These are phyloP conservation scores for Dissoconium aciculare DNA, from an alignment of 2,329 filamentous ascomycete species.

Conservation along the genomic window DNA sequence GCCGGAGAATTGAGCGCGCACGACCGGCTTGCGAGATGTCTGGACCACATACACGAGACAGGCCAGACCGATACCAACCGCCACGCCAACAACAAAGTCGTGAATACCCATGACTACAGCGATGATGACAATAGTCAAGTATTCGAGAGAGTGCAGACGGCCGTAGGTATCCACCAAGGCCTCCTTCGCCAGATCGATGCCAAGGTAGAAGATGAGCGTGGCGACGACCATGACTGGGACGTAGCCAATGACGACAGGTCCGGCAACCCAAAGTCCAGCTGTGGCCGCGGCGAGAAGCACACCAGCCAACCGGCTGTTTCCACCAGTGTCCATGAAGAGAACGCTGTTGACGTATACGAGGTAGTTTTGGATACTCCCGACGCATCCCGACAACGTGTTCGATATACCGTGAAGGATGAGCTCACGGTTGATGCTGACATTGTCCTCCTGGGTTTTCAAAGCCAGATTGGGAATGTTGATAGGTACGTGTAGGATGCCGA, in stretches of 20 bases:
- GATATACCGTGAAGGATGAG: conserved; percentile 85
- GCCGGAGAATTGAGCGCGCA: conserved; percentile 80
- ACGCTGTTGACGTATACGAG: conserved; percentile 94
- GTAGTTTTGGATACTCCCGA: conserved; percentile 88
- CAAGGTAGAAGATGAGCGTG: conserved; percentile 83
- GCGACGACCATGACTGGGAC: conserved; percentile 97
- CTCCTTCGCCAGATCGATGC: conserved; percentile 80
- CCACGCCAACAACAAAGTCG: conserved; percentile 90
- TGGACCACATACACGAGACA: conserved; percentile 86
- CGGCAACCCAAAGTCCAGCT: conserved; percentile 66
- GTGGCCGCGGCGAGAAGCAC: conserved; percentile 71
- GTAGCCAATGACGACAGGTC: conserved; percentile 76
- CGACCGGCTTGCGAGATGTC: conserved; percentile 75
- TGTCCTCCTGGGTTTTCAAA: conserved; percentile 79
- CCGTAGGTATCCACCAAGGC: conserved; percentile 79
- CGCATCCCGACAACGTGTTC: conserved; percentile 73
- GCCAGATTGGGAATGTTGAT: conserved; percentile 95
- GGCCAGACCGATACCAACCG: conserved; percentile 78
- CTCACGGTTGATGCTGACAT: conserved; percentile 80
- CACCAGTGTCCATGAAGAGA: conserved; percentile 90
- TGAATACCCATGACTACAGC: conserved; percentile 92
- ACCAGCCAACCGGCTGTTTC: conserved; percentile 72
- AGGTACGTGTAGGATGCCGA: conserved; percentile 88
- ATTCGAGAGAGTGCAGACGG: conserved; percentile 75
- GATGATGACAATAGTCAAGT: conserved; percentile 74